These are phyloP conservation scores for Backusella mclennaniae DNA, from an alignment of 192 early-diverging fungal species.

Conservation along the genomic window DNA sequence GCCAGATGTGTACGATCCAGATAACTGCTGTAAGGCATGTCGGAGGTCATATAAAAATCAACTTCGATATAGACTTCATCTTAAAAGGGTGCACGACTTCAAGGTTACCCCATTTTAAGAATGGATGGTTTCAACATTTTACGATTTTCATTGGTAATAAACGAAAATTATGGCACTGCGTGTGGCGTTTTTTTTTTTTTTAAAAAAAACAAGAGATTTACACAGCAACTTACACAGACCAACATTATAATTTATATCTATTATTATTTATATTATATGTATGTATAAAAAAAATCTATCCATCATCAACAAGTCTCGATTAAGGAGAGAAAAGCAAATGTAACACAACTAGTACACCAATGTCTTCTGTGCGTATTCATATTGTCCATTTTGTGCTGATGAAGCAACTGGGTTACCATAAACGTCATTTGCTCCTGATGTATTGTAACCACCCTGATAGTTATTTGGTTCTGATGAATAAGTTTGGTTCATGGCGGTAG, in stretches of 20 bases:
- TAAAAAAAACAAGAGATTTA: too few relatives aligned
- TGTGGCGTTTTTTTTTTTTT: too few relatives aligned
- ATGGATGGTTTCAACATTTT: not conserved
- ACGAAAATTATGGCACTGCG: too few relatives aligned
- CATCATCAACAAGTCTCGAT: not conserved
- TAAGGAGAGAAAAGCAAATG: not conserved
- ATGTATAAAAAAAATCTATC: not conserved
- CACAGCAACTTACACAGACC: too few relatives aligned
- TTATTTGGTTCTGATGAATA: not conserved
- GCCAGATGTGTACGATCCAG: not conserved
- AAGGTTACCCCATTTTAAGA: not conserved
- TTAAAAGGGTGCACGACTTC: not conserved
- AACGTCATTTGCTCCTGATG: not conserved
- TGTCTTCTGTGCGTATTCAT: constrained; percentile 1
- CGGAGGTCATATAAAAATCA: too few relatives aligned
- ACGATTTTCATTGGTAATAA: too few relatives aligned
- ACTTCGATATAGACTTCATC: not conserved
- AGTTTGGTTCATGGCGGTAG: not conserved
- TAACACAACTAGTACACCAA: not conserved
- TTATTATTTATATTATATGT: not conserved
- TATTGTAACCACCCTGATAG: not conserved
- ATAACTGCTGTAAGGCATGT: not conserved
- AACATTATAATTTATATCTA: not conserved
- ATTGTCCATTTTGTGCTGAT: not conserved
- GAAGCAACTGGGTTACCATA: not conserved